phyloP scores from a whole-genome alignment of 2,329 filamentous ascomycete species.

The Emmonsiellopsis sp. region DNA sequence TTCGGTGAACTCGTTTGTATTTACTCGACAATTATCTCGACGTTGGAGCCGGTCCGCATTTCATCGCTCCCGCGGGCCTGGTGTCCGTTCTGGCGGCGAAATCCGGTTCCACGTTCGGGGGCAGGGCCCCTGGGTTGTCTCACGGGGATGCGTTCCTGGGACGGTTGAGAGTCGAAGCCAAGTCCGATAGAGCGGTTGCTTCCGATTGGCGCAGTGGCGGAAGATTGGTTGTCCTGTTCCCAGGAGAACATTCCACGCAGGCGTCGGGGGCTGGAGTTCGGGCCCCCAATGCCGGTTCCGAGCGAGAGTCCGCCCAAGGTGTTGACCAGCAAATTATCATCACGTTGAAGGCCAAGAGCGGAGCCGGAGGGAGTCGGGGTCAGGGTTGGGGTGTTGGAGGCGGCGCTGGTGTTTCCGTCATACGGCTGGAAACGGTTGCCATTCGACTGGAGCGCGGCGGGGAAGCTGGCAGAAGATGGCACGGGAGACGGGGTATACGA shows the following conservation, averaged over 20 bases:
- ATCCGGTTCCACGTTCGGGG: slow-evolving; percentile 48
- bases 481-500: slow-evolving; percentile 93
- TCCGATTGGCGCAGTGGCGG: slow-evolving; percentile 49
- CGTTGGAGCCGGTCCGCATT: slow-evolving; percentile 49
- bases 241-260: slow-evolving; percentile 53
- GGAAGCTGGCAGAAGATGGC: slow-evolving; percentile 79
- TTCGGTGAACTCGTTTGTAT: slow-evolving; percentile 12
- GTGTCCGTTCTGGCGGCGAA: slow-evolving; percentile 54
- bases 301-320: slow-evolving; percentile 53
- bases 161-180: slow-evolving; percentile 44
- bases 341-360: slow-evolving; percentile 40
- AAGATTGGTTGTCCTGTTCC: slow-evolving; percentile 43
- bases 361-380: slow-evolving; percentile 49
- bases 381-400: slow-evolving; percentile 57
- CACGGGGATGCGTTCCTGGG: slow-evolving; percentile 46
- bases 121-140: slow-evolving; percentile 54
- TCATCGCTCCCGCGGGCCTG: slow-evolving; percentile 54
- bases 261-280: slow-evolving; percentile 47
- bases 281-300: slow-evolving; percentile 36
- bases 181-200: slow-evolving; percentile 55
- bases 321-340: slow-evolving; percentile 53
- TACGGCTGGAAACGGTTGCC: slow-evolving; percentile 51
- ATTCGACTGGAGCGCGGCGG: slow-evolving; percentile 55
- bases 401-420: slow-evolving; percentile 46
- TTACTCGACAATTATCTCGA: slow-evolving; percentile 57